A percentile compares a stretch with the other conserved stretches of the same genome.
Conservation (phyloP, 2,329 filamentous ascomycete genomes). For the Penicillium decumbens region DNA sequence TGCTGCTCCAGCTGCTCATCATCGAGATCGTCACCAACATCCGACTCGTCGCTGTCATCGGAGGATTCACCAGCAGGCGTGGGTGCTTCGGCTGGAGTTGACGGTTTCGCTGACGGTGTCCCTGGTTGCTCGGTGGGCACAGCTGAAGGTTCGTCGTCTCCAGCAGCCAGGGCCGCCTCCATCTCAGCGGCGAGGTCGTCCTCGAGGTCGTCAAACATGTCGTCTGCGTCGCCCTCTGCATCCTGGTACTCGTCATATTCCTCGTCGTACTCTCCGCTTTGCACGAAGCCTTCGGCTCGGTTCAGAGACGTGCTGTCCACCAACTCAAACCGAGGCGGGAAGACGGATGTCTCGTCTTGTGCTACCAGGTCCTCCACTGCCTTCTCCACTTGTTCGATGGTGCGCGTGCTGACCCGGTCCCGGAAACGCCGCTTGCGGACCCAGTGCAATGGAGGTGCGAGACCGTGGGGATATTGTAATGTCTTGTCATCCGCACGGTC, state of each 20-base stretch:
- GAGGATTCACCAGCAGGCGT: constrained; percentile 33
- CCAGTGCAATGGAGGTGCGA: constrained; percentile 84
- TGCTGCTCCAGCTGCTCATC: constrained; percentile 43
- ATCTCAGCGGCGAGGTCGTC: constrained; percentile 43
- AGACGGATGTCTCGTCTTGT: constrained; percentile 60
- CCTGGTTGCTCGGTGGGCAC: constrained; percentile 28
- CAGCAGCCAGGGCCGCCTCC: constrained; percentile 42
- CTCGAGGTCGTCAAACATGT: constrained; percentile 40
- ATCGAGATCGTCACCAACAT: constrained; percentile 39
- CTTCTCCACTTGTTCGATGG: constrained; percentile 78
- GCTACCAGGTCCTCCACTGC: constrained; percentile 69
- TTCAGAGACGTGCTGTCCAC: constrained; percentile 52
- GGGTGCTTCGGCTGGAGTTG: constrained; percentile 25
- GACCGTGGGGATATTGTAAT: constrained; percentile 75
- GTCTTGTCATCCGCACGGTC: constrained; percentile 52
- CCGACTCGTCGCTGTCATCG: constrained; percentile 40
- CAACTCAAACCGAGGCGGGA: constrained; percentile 59
- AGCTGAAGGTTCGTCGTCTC: constrained; percentile 30
- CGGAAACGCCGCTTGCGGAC: constrained; percentile 77
- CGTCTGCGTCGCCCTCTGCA: constrained; percentile 47
- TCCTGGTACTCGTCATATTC: constrained; percentile 48
- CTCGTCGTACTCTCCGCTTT: constrained; percentile 49
- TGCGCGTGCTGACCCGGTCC: constrained; percentile 73
- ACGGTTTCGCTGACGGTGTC: constrained; percentile 32
- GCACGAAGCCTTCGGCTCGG: constrained; percentile 40